Evolutionary conservation across 1,284 basidiomycete species (phyloP).

Genomic region (Moesziomyces sp.): DNA sequence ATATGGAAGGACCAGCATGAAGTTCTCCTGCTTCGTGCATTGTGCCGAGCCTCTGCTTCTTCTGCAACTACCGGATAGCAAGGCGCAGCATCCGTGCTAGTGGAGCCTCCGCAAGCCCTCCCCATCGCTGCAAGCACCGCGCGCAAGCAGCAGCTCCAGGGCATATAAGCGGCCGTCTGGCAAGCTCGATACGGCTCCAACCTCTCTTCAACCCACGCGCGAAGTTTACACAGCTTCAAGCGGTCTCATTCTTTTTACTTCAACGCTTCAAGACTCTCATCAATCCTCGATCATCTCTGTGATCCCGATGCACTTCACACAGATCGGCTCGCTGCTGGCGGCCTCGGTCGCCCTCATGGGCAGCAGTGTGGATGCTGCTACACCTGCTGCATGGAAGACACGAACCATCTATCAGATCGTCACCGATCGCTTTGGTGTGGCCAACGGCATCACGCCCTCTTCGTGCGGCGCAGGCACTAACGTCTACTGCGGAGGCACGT

Average conservation of each 20-base stretch:
- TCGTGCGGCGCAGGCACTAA: conserved; percentile 73
- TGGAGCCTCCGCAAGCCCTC: too few species aligned
- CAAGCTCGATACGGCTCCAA: too few species aligned
- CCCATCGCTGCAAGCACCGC: too few species aligned
- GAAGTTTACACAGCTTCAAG: too few species aligned
- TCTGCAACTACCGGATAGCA: neutral
- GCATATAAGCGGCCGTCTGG: too few species aligned
- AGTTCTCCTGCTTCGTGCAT: neutral
- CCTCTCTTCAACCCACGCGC: too few species aligned
- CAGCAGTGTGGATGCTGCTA: conserved; percentile 4
- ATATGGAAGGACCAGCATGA: conserved; percentile 7
- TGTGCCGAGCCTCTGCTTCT: neutral
- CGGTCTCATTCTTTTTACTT: too few species aligned
- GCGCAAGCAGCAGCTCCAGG: too few species aligned
- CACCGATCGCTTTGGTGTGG: conserved; percentile 78
- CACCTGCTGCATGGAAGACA: conserved; percentile 16
- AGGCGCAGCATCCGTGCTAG: neutral
- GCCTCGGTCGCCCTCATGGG: conserved; percentile 5
- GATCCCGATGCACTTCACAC: conserved; percentile 4
- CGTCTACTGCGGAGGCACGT: conserved; percentile 81
- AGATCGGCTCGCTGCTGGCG: conserved; percentile 3
- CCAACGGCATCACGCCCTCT: conserved; percentile 39
- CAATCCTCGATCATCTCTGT: neutral
- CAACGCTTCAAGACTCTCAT: neutral
- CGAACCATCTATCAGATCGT: conserved; percentile 72